Conservation (phyloP, 495 filamentous ascomycete genomes). For the Pseudevernia furfuracea region DNA sequence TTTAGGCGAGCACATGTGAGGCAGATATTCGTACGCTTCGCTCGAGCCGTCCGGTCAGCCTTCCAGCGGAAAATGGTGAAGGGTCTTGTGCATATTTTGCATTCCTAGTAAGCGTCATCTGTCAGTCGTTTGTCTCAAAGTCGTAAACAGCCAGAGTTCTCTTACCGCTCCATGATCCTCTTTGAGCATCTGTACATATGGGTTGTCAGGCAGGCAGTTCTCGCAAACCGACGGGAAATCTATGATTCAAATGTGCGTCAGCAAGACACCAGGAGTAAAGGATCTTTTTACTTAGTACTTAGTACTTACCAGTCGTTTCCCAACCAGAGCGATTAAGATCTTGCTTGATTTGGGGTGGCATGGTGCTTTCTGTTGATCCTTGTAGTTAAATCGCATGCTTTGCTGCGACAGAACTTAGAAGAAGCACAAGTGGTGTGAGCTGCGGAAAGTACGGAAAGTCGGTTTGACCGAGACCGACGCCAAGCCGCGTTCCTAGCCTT, state of each 20-base stretch:
- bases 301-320: constrained; percentile 75
- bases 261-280: constrained; percentile 11
- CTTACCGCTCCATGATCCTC: constrained; percentile 78
- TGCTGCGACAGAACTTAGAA: too few relatives aligned
- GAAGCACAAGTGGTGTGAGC: background rate
- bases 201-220: constrained; percentile 88
- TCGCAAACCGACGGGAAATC: constrained; percentile 59
- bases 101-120: constrained; percentile 35
- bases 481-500: constrained; percentile 2
- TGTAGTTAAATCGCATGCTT: background rate
- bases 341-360: constrained; percentile 79
- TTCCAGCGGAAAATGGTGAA: constrained; percentile 97
- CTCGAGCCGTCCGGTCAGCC: constrained; percentile 76
- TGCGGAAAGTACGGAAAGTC: background rate
- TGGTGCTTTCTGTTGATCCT: constrained; percentile 23
- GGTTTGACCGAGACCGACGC: background rate
- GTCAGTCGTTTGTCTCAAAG: background rate
- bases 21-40: constrained; percentile 84
- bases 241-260: constrained; percentile 6
- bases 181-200: constrained; percentile 97
- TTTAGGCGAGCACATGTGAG: constrained; percentile 91
- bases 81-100: constrained; percentile 84
- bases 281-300: constrained; percentile 57
- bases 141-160: constrained; percentile 28
- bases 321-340: constrained; percentile 93